Percentiles rank a stretch among this genome's conserved stretches.
Conservation (phyloP, 495 filamentous ascomycete species). For the Corynascus novoguineensis region DNA sequence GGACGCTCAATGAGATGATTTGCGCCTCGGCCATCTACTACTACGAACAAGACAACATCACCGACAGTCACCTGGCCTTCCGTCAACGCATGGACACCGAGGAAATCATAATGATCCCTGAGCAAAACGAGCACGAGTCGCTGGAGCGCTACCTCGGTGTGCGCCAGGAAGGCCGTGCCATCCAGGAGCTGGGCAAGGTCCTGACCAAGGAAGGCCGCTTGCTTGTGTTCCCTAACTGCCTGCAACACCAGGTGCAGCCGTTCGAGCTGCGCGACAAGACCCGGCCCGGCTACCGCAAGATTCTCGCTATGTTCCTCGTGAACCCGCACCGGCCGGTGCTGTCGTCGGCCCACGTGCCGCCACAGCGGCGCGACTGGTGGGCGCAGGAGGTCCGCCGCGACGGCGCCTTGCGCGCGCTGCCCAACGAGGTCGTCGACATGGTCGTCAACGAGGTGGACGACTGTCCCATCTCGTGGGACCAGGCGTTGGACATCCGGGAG, state of each 20-base stretch:
- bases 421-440: constrained; percentile 24
- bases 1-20: constrained; percentile 52
- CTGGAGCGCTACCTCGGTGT: constrained; percentile 22
- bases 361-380: constrained; percentile 47
- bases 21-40: constrained; percentile 57
- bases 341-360: constrained; percentile 51
- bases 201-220: constrained; percentile 31
- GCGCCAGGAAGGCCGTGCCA: constrained; percentile 13
- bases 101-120: constrained; percentile 13
- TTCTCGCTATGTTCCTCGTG: constrained; percentile 54
- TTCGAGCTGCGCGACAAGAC: constrained; percentile 46
- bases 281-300: constrained; percentile 50
- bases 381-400: constrained; percentile 21
- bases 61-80: constrained; percentile 48
- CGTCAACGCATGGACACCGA: constrained; percentile 31
- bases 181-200: constrained; percentile 35
- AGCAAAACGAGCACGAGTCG: constrained; percentile 21
- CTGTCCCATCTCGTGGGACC: constrained; percentile 23
- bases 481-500: constrained; percentile 15
- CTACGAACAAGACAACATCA: constrained; percentile 59
- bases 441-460: constrained; percentile 13
- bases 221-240: constrained; percentile 38
- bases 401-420: constrained; percentile 13
- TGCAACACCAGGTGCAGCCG: constrained; percentile 47
- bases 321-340: constrained; percentile 49